Conservation (phyloP, 2,329 filamentous ascomycete genomes). For the Chrysoporthe cubensis region DNA sequence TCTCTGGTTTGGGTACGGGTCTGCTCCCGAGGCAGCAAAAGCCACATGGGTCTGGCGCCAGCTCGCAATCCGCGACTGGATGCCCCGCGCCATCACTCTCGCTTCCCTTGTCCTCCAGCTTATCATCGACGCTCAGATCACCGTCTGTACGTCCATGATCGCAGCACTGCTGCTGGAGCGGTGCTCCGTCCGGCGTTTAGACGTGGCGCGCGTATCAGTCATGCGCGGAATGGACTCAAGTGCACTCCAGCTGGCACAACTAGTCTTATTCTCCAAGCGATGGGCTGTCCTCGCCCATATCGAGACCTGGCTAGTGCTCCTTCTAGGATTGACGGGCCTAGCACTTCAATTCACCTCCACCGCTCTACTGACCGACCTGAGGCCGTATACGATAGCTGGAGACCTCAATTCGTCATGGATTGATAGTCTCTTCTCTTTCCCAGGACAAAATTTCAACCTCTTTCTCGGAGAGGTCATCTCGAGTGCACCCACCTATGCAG, state of each 20-base stretch:
- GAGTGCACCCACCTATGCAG: background rate
- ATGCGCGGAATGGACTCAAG: constrained; percentile 11
- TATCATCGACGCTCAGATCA: background rate
- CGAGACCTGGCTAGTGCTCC: constrained; percentile 4
- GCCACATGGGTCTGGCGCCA: constrained; percentile 21
- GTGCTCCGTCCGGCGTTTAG: background rate
- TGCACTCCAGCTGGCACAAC: background rate
- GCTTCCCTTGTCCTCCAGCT: constrained; percentile 4
- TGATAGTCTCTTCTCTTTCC: background rate
- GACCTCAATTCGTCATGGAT: background rate
- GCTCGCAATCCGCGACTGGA: constrained; percentile 13
- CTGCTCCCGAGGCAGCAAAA: background rate
- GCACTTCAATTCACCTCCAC: constrained; percentile 19
- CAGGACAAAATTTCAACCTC: background rate
- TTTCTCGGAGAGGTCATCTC: background rate
- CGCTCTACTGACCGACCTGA: constrained; percentile 6
- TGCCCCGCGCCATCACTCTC: constrained; percentile 12
- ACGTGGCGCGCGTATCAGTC: constrained; percentile 11
- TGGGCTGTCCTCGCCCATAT: background rate
- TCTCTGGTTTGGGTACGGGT: constrained; percentile 18
- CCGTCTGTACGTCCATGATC: constrained; percentile 22
- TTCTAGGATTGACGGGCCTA: background rate
- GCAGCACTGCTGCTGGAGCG: constrained; percentile 19
- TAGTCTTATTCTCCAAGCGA: constrained; percentile 4
- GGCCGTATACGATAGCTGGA: background rate